phyloP scores from a whole-genome alignment of 495 filamentous ascomycete species.

The Neurospora sp. region DNA sequence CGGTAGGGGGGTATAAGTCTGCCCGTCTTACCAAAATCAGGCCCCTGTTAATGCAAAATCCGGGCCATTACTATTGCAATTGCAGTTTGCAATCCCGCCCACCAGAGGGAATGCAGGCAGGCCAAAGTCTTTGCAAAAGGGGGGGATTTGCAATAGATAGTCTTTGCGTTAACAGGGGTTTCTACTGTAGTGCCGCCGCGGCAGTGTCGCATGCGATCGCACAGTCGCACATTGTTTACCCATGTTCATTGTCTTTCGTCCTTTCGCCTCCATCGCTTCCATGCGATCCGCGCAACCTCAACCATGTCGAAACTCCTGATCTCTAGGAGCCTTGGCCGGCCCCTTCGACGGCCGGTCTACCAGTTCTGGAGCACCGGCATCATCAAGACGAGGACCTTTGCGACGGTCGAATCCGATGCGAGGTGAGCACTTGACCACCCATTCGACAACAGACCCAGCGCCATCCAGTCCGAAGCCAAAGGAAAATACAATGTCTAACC shows the following conservation, averaged over 20 bases:
- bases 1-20: too few relatives aligned
- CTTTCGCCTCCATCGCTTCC: neutral
- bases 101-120: too few relatives aligned
- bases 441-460: neutral
- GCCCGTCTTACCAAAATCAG: too few relatives aligned
- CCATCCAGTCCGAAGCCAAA: neutral
- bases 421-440: constrained; percentile 18
- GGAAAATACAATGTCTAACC: neutral
- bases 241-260: neutral
- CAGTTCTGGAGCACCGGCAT: constrained; percentile 3
- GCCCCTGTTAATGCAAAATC: too few relatives aligned
- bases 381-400: constrained; percentile 19
- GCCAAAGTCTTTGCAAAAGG: too few relatives aligned
- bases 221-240: neutral
- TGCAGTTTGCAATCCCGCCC: too few relatives aligned
- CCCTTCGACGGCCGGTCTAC: constrained; percentile 1
- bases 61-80: too few relatives aligned
- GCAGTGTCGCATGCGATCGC: neutral
- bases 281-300: neutral
- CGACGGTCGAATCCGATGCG: constrained; percentile 26
- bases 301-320: constrained; percentile 28
- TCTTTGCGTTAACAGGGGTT: too few relatives aligned
- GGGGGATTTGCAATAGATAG: too few relatives aligned
- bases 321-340: constrained; percentile 22
- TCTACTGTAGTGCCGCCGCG: neutral